Percentiles rank a stretch among this genome's conserved stretches.
These are phyloP conservation scores for Lanzia echinophila DNA, from an alignment of 2,329 filamentous ascomycete species.

Conservation along the genomic window DNA sequence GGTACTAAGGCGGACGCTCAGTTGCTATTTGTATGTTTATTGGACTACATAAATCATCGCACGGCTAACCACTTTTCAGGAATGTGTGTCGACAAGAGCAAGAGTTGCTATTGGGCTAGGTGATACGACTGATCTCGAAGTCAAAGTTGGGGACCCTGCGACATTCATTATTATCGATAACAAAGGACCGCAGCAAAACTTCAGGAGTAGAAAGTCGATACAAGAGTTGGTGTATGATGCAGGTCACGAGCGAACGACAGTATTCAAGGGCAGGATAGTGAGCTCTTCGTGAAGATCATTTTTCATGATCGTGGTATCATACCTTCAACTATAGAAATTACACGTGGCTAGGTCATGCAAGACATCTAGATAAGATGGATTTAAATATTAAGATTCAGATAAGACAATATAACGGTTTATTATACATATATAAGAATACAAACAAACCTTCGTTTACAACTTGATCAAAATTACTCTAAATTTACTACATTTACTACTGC, in stretches of 20 bases:
- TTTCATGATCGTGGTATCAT: neutral
- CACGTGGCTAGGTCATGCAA: neutral
- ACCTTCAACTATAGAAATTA: neutral
- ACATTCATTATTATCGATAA: constrained; percentile 26
- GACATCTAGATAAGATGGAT: no score
- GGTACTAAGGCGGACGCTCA: constrained; percentile 53
- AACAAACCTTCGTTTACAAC: no score
- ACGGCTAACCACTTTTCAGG: constrained; percentile 15
- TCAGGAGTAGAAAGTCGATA: constrained; percentile 23
- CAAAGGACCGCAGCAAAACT: constrained; percentile 11
- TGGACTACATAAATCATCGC: neutral
- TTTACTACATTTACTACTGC: no score
- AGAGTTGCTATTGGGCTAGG: constrained; percentile 26
- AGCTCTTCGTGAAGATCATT: neutral
- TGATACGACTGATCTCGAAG: constrained; percentile 10
- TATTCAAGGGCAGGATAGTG: constrained; percentile 19
- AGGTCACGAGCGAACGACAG: constrained; percentile 20
- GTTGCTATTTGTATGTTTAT: constrained; percentile 46
- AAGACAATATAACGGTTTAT: no score
- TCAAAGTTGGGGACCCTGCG: constrained; percentile 22
- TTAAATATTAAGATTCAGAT: no score
- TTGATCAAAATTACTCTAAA: no score
- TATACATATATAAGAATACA: no score
- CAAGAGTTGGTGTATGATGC: constrained; percentile 29
- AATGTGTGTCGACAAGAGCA: constrained; percentile 28